Evolutionary conservation across 2,329 filamentous ascomycete species (phyloP).

Genomic region (Diplodia intermedia): DNA sequence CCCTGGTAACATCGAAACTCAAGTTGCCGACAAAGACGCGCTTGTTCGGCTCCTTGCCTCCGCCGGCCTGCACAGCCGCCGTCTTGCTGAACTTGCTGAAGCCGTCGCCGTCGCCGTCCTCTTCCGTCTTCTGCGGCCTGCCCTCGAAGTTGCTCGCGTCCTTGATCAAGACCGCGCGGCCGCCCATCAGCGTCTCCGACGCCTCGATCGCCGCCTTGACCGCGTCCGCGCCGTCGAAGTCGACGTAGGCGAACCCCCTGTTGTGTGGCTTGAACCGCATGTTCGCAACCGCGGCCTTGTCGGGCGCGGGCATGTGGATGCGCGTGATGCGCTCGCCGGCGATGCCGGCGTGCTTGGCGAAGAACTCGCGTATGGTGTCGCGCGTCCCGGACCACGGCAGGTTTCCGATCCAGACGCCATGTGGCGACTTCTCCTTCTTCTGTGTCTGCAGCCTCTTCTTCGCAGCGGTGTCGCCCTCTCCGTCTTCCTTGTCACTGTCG

Average conservation of each 20-base stretch:
- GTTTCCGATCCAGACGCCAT: slow-evolving; percentile 96
- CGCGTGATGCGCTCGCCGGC: slow-evolving; percentile 76
- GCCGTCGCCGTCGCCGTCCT: slow-evolving; percentile 47
- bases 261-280: slow-evolving; percentile 68
- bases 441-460: slow-evolving; percentile 10
- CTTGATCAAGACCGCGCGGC: slow-evolving; percentile 89
- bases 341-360: slow-evolving; percentile 70
- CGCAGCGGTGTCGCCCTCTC: slow-evolving; percentile 38
- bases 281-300: slow-evolving; percentile 42
- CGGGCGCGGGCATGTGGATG: slow-evolving; percentile 74
- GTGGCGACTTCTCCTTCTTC: slow-evolving; percentile 69
- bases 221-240: slow-evolving; percentile 74
- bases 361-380: slow-evolving; percentile 76
- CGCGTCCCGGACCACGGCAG: slow-evolving; percentile 82
- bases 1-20: slow-evolving; percentile 66
- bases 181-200: slow-evolving; percentile 80
- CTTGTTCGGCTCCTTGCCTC: slow-evolving; percentile 72
- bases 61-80: slow-evolving; percentile 34
- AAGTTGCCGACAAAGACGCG: slow-evolving; percentile 78
- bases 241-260: slow-evolving; percentile 95
- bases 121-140: slow-evolving; percentile 72
- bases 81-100: slow-evolving; percentile 26
- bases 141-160: slow-evolving; percentile 89
- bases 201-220: slow-evolving; percentile 80
- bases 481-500: slow-evolving; percentile 42